Evolutionary conservation across 2,329 filamentous ascomycete genomes (phyloP).

Genomic region (Xylaria sp.): DNA sequence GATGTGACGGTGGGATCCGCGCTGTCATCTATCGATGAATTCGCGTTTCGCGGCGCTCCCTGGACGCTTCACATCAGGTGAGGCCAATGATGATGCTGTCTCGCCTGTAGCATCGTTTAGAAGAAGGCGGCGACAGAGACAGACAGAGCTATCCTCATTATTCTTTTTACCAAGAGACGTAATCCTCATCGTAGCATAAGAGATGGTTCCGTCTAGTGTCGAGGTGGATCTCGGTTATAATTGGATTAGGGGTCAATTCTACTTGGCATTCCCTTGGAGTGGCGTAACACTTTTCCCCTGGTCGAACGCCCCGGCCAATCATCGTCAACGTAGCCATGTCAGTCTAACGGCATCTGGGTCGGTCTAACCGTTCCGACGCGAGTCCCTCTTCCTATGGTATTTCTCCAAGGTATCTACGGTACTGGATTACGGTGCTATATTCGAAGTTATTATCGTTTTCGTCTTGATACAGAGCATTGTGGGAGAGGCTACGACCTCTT

Average conservation of each 20-base stretch:
- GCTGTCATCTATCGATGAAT: constrained; percentile 15
- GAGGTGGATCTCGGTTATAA: constrained; percentile 31
- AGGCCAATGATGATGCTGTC: constrained; percentile 19
- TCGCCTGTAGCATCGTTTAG: constrained; percentile 26
- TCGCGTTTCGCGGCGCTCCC: constrained; percentile 15
- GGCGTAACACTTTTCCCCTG: constrained; percentile 20
- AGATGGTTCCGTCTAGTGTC: background rate
- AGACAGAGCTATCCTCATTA: constrained; percentile 1
- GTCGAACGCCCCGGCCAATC: constrained; percentile 19
- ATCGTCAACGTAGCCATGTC: background rate
- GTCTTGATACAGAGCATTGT: background rate
- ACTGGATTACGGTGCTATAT: background rate
- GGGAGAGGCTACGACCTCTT: background rate
- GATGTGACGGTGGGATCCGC: background rate
- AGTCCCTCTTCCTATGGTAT: constrained; percentile 2
- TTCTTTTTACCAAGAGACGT: constrained; percentile 5
- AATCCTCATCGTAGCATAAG: constrained; percentile 22
- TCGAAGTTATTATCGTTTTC: background rate
- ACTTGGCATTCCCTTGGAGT: constrained; percentile 27
- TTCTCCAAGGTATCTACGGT: background rate
- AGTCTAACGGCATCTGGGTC: constrained; percentile 17
- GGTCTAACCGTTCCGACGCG: constrained; percentile 17
- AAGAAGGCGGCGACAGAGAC: constrained; percentile 4
- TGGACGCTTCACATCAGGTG: constrained; percentile 25
- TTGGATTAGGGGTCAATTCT: constrained; percentile 27